Percentiles rank a stretch among this genome's conserved stretches.
These are phyloP conservation scores for Candida vartiovaarae DNA, from an alignment of 805 yeast genomes.

Conservation along the genomic window DNA sequence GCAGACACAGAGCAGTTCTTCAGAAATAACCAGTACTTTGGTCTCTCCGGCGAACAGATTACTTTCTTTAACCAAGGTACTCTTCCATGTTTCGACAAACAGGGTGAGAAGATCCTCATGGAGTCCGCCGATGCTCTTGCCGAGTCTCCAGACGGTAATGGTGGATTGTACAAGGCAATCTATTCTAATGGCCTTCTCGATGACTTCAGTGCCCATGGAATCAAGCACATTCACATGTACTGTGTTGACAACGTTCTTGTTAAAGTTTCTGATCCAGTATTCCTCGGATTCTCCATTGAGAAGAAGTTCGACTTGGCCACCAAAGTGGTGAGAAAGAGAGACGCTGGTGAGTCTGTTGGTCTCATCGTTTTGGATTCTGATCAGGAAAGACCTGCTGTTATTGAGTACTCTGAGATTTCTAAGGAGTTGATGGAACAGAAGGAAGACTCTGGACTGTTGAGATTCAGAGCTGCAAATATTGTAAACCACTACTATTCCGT, in stretches of 20 bases:
- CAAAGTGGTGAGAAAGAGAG: slow-evolving; percentile 90
- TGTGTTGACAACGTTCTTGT: slow-evolving; percentile 94
- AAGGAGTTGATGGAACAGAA: slow-evolving; percentile 59
- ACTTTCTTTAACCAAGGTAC: slow-evolving; percentile 91
- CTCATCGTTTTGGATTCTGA: slow-evolving; percentile 67
- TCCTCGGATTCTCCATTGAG: slow-evolving; percentile 72
- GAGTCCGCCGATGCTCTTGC: slow-evolving; percentile 50
- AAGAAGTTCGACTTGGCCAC: slow-evolving; percentile 74
- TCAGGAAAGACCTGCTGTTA: slow-evolving; percentile 66
- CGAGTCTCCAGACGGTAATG: slow-evolving; percentile 96
- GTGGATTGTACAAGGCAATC: slow-evolving; percentile 89
- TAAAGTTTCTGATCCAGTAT: slow-evolving; percentile 85
- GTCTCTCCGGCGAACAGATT: slow-evolving; percentile 53
- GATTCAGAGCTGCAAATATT: slow-evolving; percentile 89
- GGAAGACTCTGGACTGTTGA: slow-evolving; percentile 55
- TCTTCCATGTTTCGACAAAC: slow-evolving; percentile 74
- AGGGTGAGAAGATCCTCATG: slow-evolving; percentile 65
- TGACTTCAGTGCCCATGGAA: slow-evolving; percentile 60
- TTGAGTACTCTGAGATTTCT: slow-evolving; percentile 90
- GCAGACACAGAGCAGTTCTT: slow-evolving; percentile 68
- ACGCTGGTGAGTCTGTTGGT: slow-evolving; percentile 85
- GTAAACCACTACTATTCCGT: slow-evolving; percentile 94
- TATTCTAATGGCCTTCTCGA: slow-evolving; percentile 53
- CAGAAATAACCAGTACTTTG: slow-evolving; percentile 56
- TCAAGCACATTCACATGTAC: slow-evolving; percentile 90